phyloP scores from a whole-genome alignment of 768 basidiomycete genomes.

The Serpula lacrymans region DNA sequence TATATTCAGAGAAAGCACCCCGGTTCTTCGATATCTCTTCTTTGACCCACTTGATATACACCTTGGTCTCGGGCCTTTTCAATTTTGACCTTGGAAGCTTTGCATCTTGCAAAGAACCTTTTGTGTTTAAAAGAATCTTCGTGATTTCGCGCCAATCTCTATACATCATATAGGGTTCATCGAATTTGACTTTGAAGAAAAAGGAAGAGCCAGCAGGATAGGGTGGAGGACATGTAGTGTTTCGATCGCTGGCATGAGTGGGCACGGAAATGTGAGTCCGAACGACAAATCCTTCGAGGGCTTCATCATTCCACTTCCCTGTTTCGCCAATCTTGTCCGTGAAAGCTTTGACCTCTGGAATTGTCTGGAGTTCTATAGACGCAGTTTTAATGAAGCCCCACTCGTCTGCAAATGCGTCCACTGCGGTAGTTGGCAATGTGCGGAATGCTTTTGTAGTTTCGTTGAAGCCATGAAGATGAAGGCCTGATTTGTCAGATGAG shows the following conservation, averaged over 20 bases:
- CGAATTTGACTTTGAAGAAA: conserved; percentile 99
- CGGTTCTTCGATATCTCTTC: conserved; percentile 65
- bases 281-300: conserved; percentile 94
- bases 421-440: conserved; percentile 62
- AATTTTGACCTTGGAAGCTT: conserved; percentile 63
- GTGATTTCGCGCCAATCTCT: conserved; percentile 97
- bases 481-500: conserved; percentile 75
- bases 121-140: conserved; percentile 56
- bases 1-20: conserved; percentile 56
- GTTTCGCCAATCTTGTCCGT: conserved; percentile 60
- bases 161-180: conserved; percentile 99
- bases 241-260: conserved; percentile 23
- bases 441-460: conserved; percentile 59
- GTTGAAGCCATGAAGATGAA: conserved; percentile 93
- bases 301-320: conserved; percentile 79
- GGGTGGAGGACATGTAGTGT: conserved; percentile 41
- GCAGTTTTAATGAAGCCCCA: conserved; percentile 90
- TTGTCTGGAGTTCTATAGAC: conserved; percentile 53
- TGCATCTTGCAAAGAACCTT: conserved; percentile 26
- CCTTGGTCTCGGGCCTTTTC: conserved; percentile 69
- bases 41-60: conserved; percentile 84
- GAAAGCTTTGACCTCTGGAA: conserved; percentile 70
- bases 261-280: conserved; percentile 60
- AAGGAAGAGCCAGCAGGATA: conserved; percentile 81
- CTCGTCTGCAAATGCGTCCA: conserved; percentile 78